Conservation (phyloP, 495 filamentous ascomycete genomes). For the Neurospora sp. region DNA sequence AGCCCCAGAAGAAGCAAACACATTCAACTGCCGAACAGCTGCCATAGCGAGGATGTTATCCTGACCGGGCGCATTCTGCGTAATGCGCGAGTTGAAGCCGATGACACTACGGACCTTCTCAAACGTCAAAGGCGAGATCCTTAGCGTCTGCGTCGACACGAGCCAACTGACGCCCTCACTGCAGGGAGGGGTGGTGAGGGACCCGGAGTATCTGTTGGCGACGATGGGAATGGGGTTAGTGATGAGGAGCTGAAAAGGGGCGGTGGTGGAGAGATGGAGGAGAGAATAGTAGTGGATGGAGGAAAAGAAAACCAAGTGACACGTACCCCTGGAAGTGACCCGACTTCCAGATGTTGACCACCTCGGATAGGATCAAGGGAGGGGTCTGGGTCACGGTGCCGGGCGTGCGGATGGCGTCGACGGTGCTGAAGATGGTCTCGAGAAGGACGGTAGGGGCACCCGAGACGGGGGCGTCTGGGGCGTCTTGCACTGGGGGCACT, state of each 20-base stretch:
- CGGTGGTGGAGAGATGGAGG: neutral
- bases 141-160: slow-evolving; percentile 42
- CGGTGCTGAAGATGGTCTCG: slow-evolving; percentile 40
- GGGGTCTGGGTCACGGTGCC: slow-evolving; percentile 46
- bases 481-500: slow-evolving; percentile 2
- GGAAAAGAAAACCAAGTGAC: neutral
- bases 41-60: slow-evolving; percentile 38
- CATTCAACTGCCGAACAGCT: neutral
- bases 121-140: slow-evolving; percentile 43
- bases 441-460: slow-evolving; percentile 37
- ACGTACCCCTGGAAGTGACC: slow-evolving; percentile 34
- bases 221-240: too few species aligned
- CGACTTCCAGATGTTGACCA: slow-evolving; percentile 39
- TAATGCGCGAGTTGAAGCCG: slow-evolving; percentile 55
- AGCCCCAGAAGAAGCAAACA: neutral
- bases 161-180: slow-evolving; percentile 51
- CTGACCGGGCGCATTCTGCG: slow-evolving; percentile 46
- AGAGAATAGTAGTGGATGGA: neutral
- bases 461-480: slow-evolving; percentile 9
- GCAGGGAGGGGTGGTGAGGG: slow-evolving; percentile 62
- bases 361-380: slow-evolving; percentile 44
- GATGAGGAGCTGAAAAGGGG: neutral
- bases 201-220: slow-evolving; percentile 47
- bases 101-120: slow-evolving; percentile 46
- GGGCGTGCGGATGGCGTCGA: slow-evolving; percentile 42